These are phyloP conservation scores for Xerocomus amazonicus DNA, from an alignment of 1,284 basidiomycete species.

Conservation along the genomic window DNA sequence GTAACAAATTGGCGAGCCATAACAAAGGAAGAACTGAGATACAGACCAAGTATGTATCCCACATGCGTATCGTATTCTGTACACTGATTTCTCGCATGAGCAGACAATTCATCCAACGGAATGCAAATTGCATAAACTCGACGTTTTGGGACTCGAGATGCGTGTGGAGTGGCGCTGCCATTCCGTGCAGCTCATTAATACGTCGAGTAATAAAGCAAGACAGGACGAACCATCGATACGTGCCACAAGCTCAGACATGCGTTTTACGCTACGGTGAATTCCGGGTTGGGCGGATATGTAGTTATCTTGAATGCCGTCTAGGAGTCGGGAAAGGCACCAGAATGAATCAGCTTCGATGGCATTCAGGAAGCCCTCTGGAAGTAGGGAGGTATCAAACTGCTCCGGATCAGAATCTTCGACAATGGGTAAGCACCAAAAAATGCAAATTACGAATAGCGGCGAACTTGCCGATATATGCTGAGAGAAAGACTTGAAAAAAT, in stretches of 20 bases:
- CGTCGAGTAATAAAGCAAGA: background rate
- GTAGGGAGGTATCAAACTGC: conserved; percentile 73
- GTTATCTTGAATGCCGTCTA: conserved; percentile 97
- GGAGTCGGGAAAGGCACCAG: conserved; percentile 90
- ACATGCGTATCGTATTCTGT: conserved; percentile 94
- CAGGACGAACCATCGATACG: conserved; percentile 75
- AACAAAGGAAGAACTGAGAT: conserved; percentile 5
- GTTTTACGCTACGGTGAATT: conserved; percentile 85
- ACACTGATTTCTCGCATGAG: conserved; percentile 96
- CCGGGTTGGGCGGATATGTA: conserved; percentile 95
- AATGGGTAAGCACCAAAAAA: conserved; percentile 7
- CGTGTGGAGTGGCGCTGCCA: conserved; percentile 70
- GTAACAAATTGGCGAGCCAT: conserved; percentile 1
- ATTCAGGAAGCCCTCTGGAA: conserved; percentile 67
- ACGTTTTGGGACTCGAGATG: conserved; percentile 89
- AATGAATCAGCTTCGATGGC: conserved; percentile 95
- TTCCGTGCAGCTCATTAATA: background rate
- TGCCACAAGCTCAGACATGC: conserved; percentile 90
- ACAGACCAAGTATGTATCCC: conserved; percentile 94
- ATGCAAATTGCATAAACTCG: conserved; percentile 98
- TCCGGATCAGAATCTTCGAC: conserved; percentile 80
- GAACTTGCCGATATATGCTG: conserved; percentile 79
- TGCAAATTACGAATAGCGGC: conserved; percentile 3
- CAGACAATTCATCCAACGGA: conserved; percentile 98
- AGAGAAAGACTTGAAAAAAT: conserved; percentile 92